These are phyloP conservation scores for Vachellia pachyceras DNA, from an alignment of 306 rosid genomes.

Conservation along the genomic window DNA sequence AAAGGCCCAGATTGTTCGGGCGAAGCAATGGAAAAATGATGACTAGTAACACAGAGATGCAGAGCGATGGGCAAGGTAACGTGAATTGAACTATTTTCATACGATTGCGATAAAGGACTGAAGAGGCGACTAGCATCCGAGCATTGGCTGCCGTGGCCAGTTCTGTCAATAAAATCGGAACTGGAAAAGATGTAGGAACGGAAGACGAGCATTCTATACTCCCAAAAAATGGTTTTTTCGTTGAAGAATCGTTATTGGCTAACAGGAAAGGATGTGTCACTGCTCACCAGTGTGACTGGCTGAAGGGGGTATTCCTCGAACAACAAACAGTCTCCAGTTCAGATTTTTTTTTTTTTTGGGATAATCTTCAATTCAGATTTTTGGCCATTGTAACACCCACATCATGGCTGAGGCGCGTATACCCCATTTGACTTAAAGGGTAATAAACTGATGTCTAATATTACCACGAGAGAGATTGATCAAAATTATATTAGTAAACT, in stretches of 20 bases:
- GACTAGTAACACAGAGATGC: background rate
- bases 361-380: background rate
- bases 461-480: too few species aligned
- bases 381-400: background rate
- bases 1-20: constrained; percentile 5
- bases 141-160: constrained; percentile 39
- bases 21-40: constrained; percentile 20
- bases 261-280: too few species aligned
- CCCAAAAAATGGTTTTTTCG: too few species aligned
- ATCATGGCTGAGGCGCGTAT: too few species aligned
- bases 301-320: background rate
- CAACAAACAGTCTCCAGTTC: background rate
- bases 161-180: background rate
- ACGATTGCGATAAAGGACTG: constrained; percentile 33
- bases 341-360: too few species aligned
- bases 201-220: background rate
- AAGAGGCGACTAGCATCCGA: constrained; percentile 41
- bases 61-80: constrained; percentile 17
- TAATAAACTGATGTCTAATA: too few species aligned
- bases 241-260: background rate
- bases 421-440: too few species aligned
- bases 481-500: too few species aligned
- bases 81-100: constrained; percentile 13
- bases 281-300: background rate
- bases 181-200: background rate